Conservation (phyloP, 1,139 yeast species). For the Candida tetrigidarum region DNA sequence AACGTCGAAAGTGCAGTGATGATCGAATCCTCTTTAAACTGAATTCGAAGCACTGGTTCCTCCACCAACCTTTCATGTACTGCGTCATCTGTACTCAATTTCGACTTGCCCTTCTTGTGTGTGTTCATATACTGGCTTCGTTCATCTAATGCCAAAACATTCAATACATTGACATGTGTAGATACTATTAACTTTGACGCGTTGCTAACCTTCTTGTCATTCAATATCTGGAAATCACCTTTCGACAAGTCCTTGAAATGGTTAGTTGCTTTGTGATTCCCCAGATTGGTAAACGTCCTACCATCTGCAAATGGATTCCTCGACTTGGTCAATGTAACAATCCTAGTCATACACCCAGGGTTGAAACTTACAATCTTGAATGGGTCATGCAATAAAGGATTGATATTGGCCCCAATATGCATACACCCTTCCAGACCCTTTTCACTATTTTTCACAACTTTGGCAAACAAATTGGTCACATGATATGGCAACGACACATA, state of each 20-base stretch:
- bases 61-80: slow-evolving; percentile 30
- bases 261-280: slow-evolving; percentile 36
- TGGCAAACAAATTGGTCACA: slow-evolving; percentile 35
- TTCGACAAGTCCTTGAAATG: slow-evolving; percentile 15
- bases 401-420: slow-evolving; percentile 59
- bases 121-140: slow-evolving; percentile 28
- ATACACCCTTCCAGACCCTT: slow-evolving; percentile 49
- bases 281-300: slow-evolving; percentile 25
- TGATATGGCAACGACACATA: slow-evolving; percentile 49
- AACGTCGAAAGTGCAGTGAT: slow-evolving; percentile 37
- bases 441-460: slow-evolving; percentile 29
- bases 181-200: slow-evolving; percentile 32
- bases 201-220: not conserved
- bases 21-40: slow-evolving; percentile 28
- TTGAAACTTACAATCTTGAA: slow-evolving; percentile 54
- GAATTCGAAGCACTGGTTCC: slow-evolving; percentile 38
- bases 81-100: slow-evolving; percentile 27
- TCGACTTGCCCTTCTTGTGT: slow-evolving; percentile 22
- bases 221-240: slow-evolving; percentile 7
- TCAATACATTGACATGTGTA: slow-evolving; percentile 40
- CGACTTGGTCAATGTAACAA: slow-evolving; percentile 22
- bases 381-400: slow-evolving; percentile 57
- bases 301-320: slow-evolving; percentile 12
- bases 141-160: slow-evolving; percentile 36
- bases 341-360: slow-evolving; percentile 54